Evolutionary conservation across 2,329 filamentous ascomycete genomes (phyloP).

Genomic region (Sclerotinia sclerotiorum): DNA sequence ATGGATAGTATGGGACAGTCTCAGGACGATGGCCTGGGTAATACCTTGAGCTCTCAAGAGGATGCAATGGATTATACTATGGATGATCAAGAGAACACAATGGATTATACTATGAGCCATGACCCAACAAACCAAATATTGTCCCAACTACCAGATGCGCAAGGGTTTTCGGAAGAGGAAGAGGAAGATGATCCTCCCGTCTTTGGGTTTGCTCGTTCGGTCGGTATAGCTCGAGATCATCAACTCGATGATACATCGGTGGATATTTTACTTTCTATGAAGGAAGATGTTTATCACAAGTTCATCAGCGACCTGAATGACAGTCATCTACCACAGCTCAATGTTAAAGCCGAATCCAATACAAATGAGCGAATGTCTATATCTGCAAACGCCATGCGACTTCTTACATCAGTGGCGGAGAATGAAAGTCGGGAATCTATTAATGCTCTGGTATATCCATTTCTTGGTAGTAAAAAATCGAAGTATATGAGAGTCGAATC

Average conservation of each 20-base stretch:
- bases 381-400: constrained; percentile 31
- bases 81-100: neutral
- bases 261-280: constrained; percentile 28
- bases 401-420: constrained; percentile 32
- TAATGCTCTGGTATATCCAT: constrained; percentile 20
- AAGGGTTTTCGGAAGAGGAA: neutral
- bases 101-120: constrained; percentile 7
- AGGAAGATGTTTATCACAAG: neutral
- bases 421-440: constrained; percentile 25
- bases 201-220: constrained; percentile 37
- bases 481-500: constrained; percentile 33
- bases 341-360: constrained; percentile 25
- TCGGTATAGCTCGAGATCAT: constrained; percentile 36
- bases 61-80: neutral
- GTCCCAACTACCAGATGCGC: constrained; percentile 7
- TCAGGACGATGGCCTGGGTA: neutral
- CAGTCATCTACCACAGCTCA: constrained; percentile 30
- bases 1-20: neutral
- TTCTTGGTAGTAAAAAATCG: constrained; percentile 21
- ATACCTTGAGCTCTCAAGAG: neutral
- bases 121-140: neutral
- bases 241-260: constrained; percentile 26
- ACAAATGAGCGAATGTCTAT: constrained; percentile 34
- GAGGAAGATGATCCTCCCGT: constrained; percentile 31
- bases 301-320: neutral